Percentiles rank a stretch among this genome's conserved stretches.
phyloP scores from a whole-genome alignment of 345 rosid species.

The Populus ilicifolia region DNA sequence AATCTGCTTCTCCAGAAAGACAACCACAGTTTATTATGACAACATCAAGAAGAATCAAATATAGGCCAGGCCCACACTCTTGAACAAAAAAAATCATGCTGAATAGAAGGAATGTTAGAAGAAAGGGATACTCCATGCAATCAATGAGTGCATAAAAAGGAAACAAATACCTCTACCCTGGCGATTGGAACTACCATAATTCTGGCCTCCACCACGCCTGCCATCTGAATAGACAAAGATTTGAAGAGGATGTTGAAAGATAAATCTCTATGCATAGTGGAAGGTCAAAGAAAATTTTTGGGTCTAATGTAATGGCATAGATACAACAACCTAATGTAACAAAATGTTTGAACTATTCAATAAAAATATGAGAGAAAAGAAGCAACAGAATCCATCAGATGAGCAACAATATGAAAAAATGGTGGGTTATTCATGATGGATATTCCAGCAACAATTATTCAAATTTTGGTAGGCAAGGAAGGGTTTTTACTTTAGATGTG shows the following conservation, averaged over 20 bases:
- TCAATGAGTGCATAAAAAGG: not conserved
- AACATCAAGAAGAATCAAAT: not conserved
- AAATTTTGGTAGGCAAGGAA: not conserved
- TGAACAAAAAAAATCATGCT: not conserved
- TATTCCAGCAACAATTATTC: not conserved
- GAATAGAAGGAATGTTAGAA: not conserved
- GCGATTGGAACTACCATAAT: conserved; percentile 65
- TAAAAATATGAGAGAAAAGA: not conserved
- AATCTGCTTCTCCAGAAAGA: conserved; percentile 44
- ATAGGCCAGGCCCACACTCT: not conserved
- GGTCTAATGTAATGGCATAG: not conserved
- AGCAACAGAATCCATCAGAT: not conserved
- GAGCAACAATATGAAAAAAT: not conserved
- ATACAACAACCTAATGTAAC: not conserved
- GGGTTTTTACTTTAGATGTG: not conserved
- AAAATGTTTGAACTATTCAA: not conserved
- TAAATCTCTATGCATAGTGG: not conserved
- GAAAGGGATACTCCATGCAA: not conserved
- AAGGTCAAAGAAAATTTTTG: not conserved
- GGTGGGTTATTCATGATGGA: not conserved
- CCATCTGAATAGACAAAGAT: conserved; percentile 52
- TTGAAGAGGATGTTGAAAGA: not conserved
- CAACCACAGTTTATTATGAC: not conserved
- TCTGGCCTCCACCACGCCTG: conserved; percentile 64
- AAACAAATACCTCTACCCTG: conserved; percentile 58